Evolutionary conservation across 2,329 filamentous ascomycete species (phyloP).

Genomic region (Paraconiothyrium sp.): DNA sequence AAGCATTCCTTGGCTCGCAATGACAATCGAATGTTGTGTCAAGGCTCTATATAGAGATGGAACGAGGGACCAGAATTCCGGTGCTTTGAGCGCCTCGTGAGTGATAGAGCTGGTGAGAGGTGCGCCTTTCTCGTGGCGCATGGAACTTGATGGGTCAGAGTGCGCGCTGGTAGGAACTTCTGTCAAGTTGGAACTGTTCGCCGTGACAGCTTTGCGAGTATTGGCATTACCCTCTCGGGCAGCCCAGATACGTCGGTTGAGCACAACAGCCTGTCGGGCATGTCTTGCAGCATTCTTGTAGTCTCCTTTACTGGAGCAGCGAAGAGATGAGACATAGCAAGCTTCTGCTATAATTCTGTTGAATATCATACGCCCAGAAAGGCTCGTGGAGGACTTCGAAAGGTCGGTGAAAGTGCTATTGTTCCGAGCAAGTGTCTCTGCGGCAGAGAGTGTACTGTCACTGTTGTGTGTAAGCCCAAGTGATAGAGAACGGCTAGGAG

Average conservation of each 20-base stretch:
- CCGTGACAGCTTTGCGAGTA: conserved; percentile 26
- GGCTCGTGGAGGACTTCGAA: conserved; percentile 41
- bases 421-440: conserved; percentile 38
- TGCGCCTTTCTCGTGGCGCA: conserved; percentile 39
- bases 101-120: conserved; percentile 54
- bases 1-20: conserved; percentile 84
- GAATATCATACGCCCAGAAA: conserved; percentile 47
- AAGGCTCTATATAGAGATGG: conserved; percentile 76
- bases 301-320: conserved; percentile 67
- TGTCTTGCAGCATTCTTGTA: conserved; percentile 58
- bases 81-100: conserved; percentile 62
- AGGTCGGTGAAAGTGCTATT: conserved; percentile 43
- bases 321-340: conserved; percentile 70
- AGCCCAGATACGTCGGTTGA: conserved; percentile 62
- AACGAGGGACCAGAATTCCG: conserved; percentile 82
- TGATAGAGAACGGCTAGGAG: neutral
- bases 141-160: conserved; percentile 41
- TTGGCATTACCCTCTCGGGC: conserved; percentile 57
- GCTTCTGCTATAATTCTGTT: conserved; percentile 68
- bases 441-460: conserved; percentile 38
- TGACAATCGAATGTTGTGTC: conserved; percentile 78
- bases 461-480: conserved; percentile 33
- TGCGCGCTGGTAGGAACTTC: conserved; percentile 28
- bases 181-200: conserved; percentile 27
- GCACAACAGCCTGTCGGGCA: conserved; percentile 58